Base-by-base conservation (phyloP, 169 alveolate species). In the Eimeria tenella region DNA sequence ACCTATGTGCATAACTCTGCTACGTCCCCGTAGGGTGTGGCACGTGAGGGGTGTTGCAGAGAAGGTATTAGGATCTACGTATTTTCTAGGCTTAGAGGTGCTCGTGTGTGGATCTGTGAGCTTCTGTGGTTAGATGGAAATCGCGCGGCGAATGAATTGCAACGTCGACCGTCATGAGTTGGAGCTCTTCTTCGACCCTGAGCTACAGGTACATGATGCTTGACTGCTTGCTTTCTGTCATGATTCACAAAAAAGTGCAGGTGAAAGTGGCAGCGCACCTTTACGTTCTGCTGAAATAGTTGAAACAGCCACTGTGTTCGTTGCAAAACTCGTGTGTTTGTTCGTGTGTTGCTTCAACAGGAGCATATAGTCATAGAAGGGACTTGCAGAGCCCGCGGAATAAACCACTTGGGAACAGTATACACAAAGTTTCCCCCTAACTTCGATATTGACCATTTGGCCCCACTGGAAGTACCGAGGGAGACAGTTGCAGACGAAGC, bases 111-210 rank as follows among this genome's bases (percentile, higher is more conserved):
- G 42, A 31, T 31, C 42, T 31, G 42, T 31, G 42, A 31, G 42
- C 42, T 31, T 31, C 42, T 31, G 42, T 31, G 42, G 42, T 31
- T 42, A 83, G 91, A 63, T 10, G 31, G 62, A 83, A 5, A 42
- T 83, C 62, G 52, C 91, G 11, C 42, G 65, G 74, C 62, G 75
- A 7, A 83, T 83, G 91, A 83, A 83, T 60, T 83, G 91, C 60
- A 31, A 42, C 21, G 60, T 58, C 5, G 25, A 19, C 53, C 31
- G 73, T 11, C 62, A 21, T 6, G 77, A 60, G 21, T 13, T 83
- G 62, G 63, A 60, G 79, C 56, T 83, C 56, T 83, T 17, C 77
- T 58, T 11, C 15, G 91, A 83, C 60, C 75, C 62, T 1, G 42
- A 50, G 63, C 17, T 83, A 25, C 91, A 83, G 77, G 91, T 83